Evolutionary conservation across 345 rosid species (phyloP).

Genomic region (Eucalyptus coolabah): DNA sequence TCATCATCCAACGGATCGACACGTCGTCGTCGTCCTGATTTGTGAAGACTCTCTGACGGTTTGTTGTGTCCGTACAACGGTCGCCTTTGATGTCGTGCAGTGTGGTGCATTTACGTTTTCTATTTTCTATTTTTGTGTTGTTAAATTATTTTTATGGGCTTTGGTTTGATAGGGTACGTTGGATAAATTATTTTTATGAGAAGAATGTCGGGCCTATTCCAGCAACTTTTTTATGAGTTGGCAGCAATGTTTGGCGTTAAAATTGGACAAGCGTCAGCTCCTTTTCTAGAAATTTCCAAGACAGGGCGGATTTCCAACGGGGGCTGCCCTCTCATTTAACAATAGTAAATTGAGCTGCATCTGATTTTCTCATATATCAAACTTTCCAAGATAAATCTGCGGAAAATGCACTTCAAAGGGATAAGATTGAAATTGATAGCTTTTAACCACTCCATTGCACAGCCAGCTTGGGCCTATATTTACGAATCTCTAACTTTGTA

Average conservation of each 20-base stretch:
- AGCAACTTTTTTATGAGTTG: background rate
- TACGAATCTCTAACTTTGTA: too few relatives aligned
- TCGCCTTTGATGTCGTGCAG: background rate
- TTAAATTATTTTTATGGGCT: background rate
- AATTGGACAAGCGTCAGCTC: background rate
- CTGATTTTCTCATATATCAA: too few relatives aligned
- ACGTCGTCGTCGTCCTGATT: too few relatives aligned
- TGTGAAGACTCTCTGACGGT: background rate
- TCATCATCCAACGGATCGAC: background rate
- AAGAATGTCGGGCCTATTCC: too few relatives aligned
- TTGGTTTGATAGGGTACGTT: background rate
- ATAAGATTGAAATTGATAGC: background rate
- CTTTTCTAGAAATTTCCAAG: background rate
- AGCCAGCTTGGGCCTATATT: background rate
- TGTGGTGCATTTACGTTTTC: background rate
- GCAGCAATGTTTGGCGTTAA: background rate
- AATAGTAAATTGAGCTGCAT: background rate
- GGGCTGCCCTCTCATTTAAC: background rate
- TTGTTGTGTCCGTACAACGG: background rate
- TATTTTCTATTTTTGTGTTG: too few relatives aligned
- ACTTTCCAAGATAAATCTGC: background rate
- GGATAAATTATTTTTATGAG: too few relatives aligned
- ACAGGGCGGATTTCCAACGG: background rate
- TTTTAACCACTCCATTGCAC: background rate
- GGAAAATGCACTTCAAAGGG: background rate